Evolutionary conservation across 805 yeast genomes (phyloP), one percentile per base, ranked within the genome.

Genomic region (Cyberlindnera mrakii): DNA sequence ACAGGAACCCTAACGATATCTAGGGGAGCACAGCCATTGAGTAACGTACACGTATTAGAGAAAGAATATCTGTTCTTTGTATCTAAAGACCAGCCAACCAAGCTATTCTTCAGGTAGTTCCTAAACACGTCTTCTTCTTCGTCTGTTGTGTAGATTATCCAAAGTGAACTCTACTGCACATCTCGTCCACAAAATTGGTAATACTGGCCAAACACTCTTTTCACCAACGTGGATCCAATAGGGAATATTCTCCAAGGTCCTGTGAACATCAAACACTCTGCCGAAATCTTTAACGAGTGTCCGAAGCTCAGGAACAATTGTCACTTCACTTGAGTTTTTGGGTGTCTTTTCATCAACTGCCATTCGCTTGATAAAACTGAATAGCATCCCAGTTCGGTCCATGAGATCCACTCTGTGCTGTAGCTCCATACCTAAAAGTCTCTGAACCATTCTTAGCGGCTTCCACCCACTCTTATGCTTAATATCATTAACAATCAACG

Each of bases 141-240:
- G 32, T 42, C 62, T 55, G 49, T 61, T 61, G 40, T 76, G 85
- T 55, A 77, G 74, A 60, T 83, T 87, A 59, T 90, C 96, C 43
- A 91, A 68, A 20, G 89, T 84, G 64, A 84, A 87, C 67, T 91
- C 99, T 42, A 91, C 84, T 1, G 90, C 80, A 55, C 96, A 86
- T 37, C 99, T 70, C 1, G 96, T 84, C 79, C 89, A 82, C 27
- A 93, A 69, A 31, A 89, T 67, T 0, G 96, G 87, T 47, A 87
- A 70, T 40, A 87, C 75, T 1, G 96, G 95, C 98, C 98, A 93
- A 2, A 89, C 88, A 35, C 96, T 84, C 49, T 84, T 71, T 61
- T 91, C 97, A 5, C 99, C 99, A 29, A 90, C 87, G 41, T 75
- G 67, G 13, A 89, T 79, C 95, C 97, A 91, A 58, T 88, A 87